Evolutionary conservation across 2,329 filamentous ascomycete species (phyloP).

Genomic region (Aureobasidium sp.): DNA sequence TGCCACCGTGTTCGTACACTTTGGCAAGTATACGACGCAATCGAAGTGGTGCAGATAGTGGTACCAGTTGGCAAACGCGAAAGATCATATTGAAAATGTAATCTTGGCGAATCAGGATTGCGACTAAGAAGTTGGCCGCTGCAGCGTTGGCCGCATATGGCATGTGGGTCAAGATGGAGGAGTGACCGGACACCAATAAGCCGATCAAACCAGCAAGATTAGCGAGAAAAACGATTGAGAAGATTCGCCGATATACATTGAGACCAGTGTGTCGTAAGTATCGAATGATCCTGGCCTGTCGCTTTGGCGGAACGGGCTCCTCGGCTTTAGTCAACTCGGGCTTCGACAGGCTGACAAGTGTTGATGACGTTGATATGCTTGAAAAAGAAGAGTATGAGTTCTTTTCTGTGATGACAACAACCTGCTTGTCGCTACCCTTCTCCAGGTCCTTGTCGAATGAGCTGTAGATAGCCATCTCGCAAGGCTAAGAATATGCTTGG

Average conservation of each 20-base stretch:
- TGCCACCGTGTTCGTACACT: constrained; percentile 30
- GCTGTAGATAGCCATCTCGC: not conserved
- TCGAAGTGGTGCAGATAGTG: not conserved
- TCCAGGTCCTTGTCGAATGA: not conserved
- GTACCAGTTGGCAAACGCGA: not conserved
- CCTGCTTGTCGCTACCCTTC: not conserved
- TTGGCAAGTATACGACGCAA: not conserved
- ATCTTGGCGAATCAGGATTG: constrained; percentile 4
- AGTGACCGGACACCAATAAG: not conserved
- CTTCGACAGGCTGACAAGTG: not conserved
- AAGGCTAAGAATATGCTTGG: not conserved
- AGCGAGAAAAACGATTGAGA: constrained; percentile 19
- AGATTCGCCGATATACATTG: constrained; percentile 24
- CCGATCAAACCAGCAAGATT: constrained; percentile 18
- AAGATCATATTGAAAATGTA: constrained; percentile 11
- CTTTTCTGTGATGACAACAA: not conserved
- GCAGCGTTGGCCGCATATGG: constrained; percentile 12
- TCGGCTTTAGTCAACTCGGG: not conserved
- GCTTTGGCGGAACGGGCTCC: not conserved
- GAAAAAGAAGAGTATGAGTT: not conserved
- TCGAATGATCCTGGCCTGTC: constrained; percentile 3
- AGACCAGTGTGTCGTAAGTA: constrained; percentile 22
- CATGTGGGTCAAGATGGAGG: constrained; percentile 16
- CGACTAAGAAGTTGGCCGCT: constrained; percentile 7
- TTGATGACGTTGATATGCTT: not conserved